Percentiles rank a stretch among this genome's conserved stretches.
These are phyloP conservation scores for Ocimum tenuiflorum DNA, from an alignment of 257 asterid species.

Conservation along the genomic window DNA sequence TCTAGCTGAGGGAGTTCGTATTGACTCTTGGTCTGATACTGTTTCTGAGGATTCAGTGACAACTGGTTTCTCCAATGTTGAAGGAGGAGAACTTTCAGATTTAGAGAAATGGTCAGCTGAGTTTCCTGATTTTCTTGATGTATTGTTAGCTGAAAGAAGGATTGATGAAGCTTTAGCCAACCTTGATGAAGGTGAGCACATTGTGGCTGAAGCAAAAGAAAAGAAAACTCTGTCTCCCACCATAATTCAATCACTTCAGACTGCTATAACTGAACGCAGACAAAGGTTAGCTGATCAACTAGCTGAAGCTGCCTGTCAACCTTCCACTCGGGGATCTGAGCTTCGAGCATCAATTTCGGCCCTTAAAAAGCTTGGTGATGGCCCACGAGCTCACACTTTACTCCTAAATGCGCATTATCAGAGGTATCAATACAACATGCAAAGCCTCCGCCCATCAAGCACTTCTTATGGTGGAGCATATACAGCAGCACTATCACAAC, in stretches of 20 bases:
- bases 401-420: constrained; percentile 89
- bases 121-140: constrained; percentile 90
- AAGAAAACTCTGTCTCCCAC: constrained; percentile 40
- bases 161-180: constrained; percentile 80
- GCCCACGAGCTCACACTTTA: constrained; percentile 91
- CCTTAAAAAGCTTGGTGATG: constrained; percentile 93
- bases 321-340: constrained; percentile 91
- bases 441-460: constrained; percentile 88
- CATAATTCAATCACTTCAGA: constrained; percentile 48
- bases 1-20: constrained; percentile 91
- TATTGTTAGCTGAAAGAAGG: constrained; percentile 93
- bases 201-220: constrained; percentile 68
- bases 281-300: constrained; percentile 93
- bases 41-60: constrained; percentile 37
- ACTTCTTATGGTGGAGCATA: constrained; percentile 97
- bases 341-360: constrained; percentile 92
- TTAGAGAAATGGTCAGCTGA: constrained; percentile 74
- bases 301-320: constrained; percentile 94
- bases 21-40: constrained; percentile 53
- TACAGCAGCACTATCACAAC: constrained; percentile 94
- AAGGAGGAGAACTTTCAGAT: constrained; percentile 60
- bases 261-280: constrained; percentile 65
- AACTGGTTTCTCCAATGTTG: constrained; percentile 38
- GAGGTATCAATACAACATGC: constrained; percentile 92
- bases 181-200: constrained; percentile 82